These are phyloP conservation scores for Rhytidhysteron rufulum DNA, from an alignment of 2,329 filamentous ascomycete genomes.

Conservation along the genomic window DNA sequence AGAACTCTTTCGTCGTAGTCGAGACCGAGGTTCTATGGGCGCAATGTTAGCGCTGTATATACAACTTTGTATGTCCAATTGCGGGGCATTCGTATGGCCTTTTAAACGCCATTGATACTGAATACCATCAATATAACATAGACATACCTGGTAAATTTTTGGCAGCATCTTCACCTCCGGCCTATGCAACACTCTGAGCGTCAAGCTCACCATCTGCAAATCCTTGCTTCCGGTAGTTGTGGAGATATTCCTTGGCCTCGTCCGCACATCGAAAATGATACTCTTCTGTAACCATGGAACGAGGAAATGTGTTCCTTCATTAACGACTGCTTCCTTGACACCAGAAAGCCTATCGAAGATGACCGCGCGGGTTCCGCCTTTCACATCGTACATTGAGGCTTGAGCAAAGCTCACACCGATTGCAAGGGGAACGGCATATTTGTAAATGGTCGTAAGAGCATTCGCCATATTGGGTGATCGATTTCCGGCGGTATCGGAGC, in stretches of 20 bases:
- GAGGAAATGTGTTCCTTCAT: slow-evolving; percentile 95
- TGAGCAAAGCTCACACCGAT: slow-evolving; percentile 65
- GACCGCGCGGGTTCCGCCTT: slow-evolving; percentile 88
- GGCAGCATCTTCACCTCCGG: slow-evolving; percentile 90
- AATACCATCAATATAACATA: too few species aligned
- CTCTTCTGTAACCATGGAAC: slow-evolving; percentile 93
- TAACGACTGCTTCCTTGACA: slow-evolving; percentile 88
- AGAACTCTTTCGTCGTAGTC: slow-evolving; percentile 80
- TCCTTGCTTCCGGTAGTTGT: slow-evolving; percentile 99
- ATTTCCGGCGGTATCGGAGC: neutral
- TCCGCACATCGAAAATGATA: slow-evolving; percentile 95
- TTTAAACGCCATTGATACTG: too few species aligned
- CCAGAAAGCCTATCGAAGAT: slow-evolving; percentile 94
- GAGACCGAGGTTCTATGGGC: slow-evolving; percentile 80
- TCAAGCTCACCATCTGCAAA: slow-evolving; percentile 99
- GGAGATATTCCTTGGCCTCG: slow-evolving; percentile 93
- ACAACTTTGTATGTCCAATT: too few species aligned
- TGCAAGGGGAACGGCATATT: slow-evolving; percentile 68
- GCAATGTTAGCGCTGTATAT: slow-evolving; percentile 14
- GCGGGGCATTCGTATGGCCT: too few species aligned
- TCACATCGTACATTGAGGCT: slow-evolving; percentile 92
- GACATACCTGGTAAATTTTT: slow-evolving; percentile 92
- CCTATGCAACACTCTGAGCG: slow-evolving; percentile 87
- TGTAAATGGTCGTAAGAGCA: slow-evolving; percentile 60
- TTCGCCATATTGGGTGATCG: slow-evolving; percentile 41